These are phyloP conservation scores for Neurospora sp. DNA, from an alignment of 2,329 filamentous ascomycete species.

Conservation along the genomic window DNA sequence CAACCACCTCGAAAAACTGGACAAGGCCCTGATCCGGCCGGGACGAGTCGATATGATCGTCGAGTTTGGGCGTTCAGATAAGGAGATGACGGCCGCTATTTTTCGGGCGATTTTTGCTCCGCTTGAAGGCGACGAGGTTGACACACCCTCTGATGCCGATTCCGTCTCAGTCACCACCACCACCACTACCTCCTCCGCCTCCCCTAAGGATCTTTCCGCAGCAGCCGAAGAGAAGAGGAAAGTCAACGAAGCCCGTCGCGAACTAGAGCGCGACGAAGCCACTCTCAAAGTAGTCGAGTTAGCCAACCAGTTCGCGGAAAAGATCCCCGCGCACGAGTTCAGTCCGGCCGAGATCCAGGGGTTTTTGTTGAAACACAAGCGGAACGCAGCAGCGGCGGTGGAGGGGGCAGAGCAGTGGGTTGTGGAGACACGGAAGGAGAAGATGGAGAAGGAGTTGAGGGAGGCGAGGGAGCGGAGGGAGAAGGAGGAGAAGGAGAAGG, in stretches of 20 bases:
- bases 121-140: conserved; percentile 35
- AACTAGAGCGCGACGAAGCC: conserved; percentile 18
- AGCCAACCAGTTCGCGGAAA: conserved; percentile 37
- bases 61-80: conserved; percentile 44
- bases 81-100: conserved; percentile 40
- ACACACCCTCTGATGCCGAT: neutral
- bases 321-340: conserved; percentile 45
- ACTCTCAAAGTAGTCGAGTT: conserved; percentile 33
- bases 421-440: conserved; percentile 36
- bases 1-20: conserved; percentile 52
- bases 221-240: conserved; percentile 13
- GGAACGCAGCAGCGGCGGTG: conserved; percentile 37
- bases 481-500: conserved; percentile 25
- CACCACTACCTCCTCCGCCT: too few species aligned
- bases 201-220: neutral
- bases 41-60: conserved; percentile 52
- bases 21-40: conserved; percentile 52
- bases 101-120: conserved; percentile 49
- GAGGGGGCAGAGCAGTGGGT: conserved; percentile 39
- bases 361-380: conserved; percentile 46
- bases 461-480: conserved; percentile 32
- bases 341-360: conserved; percentile 53
- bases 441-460: conserved; percentile 33
- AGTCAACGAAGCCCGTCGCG: conserved; percentile 10
- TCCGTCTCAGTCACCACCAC: neutral